Conservation (phyloP, 306 rosid species). For the Malus asiatica region DNA sequence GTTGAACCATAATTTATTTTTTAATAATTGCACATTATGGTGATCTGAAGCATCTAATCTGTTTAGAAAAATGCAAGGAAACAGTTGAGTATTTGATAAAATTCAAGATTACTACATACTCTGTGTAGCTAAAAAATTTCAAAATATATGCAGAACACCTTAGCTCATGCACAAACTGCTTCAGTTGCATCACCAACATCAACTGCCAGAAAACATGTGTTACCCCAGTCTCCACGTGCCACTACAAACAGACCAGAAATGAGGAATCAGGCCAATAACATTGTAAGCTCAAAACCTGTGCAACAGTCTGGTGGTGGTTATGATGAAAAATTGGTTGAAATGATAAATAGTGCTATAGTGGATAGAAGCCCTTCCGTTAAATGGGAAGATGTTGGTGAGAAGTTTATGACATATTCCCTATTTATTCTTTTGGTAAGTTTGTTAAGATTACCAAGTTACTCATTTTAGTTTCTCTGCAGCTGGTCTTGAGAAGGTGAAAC, state of each 20-base stretch:
- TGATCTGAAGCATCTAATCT: background rate
- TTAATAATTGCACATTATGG: background rate
- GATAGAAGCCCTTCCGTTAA: conserved; percentile 90
- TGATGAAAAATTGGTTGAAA: conserved; percentile 77
- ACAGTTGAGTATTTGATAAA: background rate
- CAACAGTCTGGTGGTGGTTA: conserved; percentile 43
- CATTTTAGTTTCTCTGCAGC: conserved; percentile 45
- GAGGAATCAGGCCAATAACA: conserved; percentile 40
- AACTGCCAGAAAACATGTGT: conserved; percentile 40
- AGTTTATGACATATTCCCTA: background rate
- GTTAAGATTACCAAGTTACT: conserved; percentile 17
- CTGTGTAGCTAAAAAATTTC: background rate
- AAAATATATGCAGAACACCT: conserved; percentile 41
- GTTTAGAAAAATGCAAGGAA: background rate
- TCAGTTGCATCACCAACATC: conserved; percentile 30
- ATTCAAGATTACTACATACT: background rate
- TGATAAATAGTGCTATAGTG: conserved; percentile 85
- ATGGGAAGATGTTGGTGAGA: conserved; percentile 97
- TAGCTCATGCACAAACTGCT: conserved; percentile 37
- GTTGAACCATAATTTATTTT: background rate
- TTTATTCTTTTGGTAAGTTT: background rate
- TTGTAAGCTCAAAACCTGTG: conserved; percentile 44
- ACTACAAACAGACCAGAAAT: conserved; percentile 21
- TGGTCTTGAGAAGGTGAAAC: conserved; percentile 96
- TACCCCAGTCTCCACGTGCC: conserved; percentile 26